Conservation (phyloP, 2,329 filamentous ascomycete genomes). For the Exophiala oligosperma region DNA sequence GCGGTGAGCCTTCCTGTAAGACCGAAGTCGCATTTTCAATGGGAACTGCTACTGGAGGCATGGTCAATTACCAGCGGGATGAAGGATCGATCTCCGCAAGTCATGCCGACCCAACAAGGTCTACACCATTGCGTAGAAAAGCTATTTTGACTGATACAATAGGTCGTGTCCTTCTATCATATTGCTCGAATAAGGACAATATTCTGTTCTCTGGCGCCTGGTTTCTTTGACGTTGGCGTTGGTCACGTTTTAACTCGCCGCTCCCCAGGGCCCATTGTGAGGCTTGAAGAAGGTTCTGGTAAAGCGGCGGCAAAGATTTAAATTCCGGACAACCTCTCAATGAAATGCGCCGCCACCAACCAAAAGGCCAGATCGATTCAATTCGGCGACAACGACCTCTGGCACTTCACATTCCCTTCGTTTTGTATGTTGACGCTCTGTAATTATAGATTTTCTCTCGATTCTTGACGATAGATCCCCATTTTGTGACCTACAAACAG, state of each 20-base stretch:
- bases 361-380: conserved; percentile 19
- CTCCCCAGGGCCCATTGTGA: background rate
- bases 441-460: background rate
- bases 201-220: too few species aligned
- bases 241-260: background rate
- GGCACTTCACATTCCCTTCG: conserved; percentile 1
- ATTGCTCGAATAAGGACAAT: too few species aligned
- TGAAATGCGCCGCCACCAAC: background rate
- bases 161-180: too few species aligned
- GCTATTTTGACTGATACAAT: too few species aligned
- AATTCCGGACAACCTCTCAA: background rate
- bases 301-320: background rate
- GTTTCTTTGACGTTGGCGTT: background rate
- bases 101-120: too few species aligned
- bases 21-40: conserved; percentile 12
- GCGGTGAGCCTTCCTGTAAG: conserved; percentile 26
- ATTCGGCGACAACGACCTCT: conserved; percentile 4
- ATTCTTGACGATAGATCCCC: background rate
- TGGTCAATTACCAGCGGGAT: background rate
- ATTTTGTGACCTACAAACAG: background rate
- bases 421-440: background rate
- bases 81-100: too few species aligned
- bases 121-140: too few species aligned
- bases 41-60: conserved; percentile 17
- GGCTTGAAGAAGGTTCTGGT: background rate